Percentiles rank a stretch among this genome's conserved stretches.
phyloP scores from a whole-genome alignment of 1,284 basidiomycete genomes.

The Puccinia horiana region DNA sequence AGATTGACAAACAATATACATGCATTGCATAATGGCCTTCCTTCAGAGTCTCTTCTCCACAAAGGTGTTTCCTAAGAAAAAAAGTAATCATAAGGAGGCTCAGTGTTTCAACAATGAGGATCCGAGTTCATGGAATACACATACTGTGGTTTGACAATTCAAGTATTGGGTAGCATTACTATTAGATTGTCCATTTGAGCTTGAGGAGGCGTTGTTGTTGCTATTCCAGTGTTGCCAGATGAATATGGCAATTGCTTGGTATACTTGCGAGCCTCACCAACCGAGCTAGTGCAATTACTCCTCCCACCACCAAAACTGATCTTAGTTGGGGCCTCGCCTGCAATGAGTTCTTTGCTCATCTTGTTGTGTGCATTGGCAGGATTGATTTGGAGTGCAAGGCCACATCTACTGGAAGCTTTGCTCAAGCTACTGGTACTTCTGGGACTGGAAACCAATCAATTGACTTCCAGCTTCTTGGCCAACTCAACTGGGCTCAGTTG shows the following conservation, averaged over 20 bases:
- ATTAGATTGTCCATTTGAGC: background rate
- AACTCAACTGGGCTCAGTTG: background rate
- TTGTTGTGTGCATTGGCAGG: background rate
- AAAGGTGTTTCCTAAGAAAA: slow-evolving; percentile 55
- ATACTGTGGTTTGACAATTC: slow-evolving; percentile 35
- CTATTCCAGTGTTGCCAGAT: slow-evolving; percentile 1
- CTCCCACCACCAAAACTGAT: slow-evolving; percentile 38
- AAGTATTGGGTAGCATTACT: background rate
- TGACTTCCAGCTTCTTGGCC: background rate
- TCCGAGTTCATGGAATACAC: background rate
- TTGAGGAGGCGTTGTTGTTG: background rate
- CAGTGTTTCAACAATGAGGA: background rate
- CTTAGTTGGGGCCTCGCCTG: background rate
- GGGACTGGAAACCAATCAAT: background rate
- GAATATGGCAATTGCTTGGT: slow-evolving; percentile 37
- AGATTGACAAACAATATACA: slow-evolving; percentile 53
- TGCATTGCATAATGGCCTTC: slow-evolving; percentile 59
- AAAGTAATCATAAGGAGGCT: background rate
- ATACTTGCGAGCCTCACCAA: slow-evolving; percentile 42
- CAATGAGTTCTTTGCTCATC: background rate
- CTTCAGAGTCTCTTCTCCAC: slow-evolving; percentile 58
- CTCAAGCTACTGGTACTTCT: slow-evolving; percentile 25
- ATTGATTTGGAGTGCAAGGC: background rate
- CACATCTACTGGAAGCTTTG: background rate
- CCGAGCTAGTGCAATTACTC: slow-evolving; percentile 18